Conservation (phyloP, 805 yeast species). For the Lachancea thermotolerans region DNA sequence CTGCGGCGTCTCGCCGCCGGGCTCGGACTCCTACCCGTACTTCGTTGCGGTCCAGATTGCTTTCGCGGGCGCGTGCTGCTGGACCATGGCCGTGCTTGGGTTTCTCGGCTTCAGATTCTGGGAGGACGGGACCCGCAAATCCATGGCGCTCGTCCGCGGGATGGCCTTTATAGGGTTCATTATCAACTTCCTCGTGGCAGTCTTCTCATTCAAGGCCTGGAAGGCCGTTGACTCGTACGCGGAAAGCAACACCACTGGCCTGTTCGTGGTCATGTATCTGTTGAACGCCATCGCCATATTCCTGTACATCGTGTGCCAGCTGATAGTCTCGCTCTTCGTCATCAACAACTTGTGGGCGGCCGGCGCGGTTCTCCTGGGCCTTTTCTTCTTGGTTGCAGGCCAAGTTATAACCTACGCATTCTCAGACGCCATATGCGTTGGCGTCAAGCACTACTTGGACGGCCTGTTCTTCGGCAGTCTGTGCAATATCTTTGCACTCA, state of each 20-base stretch:
- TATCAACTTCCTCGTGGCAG: constrained; percentile 56
- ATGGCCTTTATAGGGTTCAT: constrained; percentile 53
- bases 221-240: constrained; percentile 39
- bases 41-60: constrained; percentile 82
- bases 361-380: constrained; percentile 71
- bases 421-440: constrained; percentile 57
- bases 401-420: constrained; percentile 70
- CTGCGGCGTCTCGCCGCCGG: constrained; percentile 89
- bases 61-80: constrained; percentile 61
- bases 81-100: constrained; percentile 66
- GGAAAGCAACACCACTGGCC: constrained; percentile 49
- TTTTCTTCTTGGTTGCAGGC: constrained; percentile 72
- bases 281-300: constrained; percentile 61
- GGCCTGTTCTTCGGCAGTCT: constrained; percentile 81
- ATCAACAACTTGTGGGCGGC: constrained; percentile 81
- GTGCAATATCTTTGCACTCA: constrained; percentile 71
- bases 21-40: constrained; percentile 65
- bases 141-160: constrained; percentile 52
- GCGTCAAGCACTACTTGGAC: constrained; percentile 79
- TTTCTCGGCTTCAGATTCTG: constrained; percentile 80
- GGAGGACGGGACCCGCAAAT: constrained; percentile 81
- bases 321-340: constrained; percentile 58
- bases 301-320: constrained; percentile 59
- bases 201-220: constrained; percentile 70
- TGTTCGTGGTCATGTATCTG: constrained; percentile 66